Evolutionary conservation across 495 filamentous ascomycete genomes (phyloP), one percentile per base, ranked within the genome.

Genomic region (Trichocladium uniseriatum): DNA sequence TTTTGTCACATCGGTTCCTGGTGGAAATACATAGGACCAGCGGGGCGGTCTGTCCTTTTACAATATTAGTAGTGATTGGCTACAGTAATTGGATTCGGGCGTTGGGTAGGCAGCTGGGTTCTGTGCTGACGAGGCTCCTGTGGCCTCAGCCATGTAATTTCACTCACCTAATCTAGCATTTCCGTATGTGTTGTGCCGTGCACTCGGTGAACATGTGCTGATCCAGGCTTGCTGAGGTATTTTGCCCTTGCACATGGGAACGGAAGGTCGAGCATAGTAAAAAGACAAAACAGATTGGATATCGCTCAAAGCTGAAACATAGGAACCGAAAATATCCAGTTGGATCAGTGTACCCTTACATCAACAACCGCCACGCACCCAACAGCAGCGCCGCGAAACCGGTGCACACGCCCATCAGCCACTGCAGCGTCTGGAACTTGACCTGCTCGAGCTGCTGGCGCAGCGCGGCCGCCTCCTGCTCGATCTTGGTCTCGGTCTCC

Each of bases 381-480:
- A 97, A 74, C 68, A 96, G 77, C 67, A 98, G 67, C 48, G 92
- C 92, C 35, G 91, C 90, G 37, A 94, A 95, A 59, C 77, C 71
- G 0, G 92, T 96, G 60, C 88, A 95, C 48, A 98, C 92, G 65
- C 92, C 92, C 83, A 97, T 94, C 29, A 99, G 72, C 92, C 92
- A 99, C 70, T 97, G 94, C 62, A 99, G 65, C 38, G 94, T 97
- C 57, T 86, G 85, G 66, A 97, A 97, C 72, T 99, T 97, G 52
- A 99, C 92, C 48, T 86, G 87, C 73, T 97, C 94, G 28, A 99
- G 74, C 67, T 91, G 80, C 70, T 96, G 92, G 52, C 87, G 72
- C 56, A 99, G 63, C 18, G 84, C 86, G 19, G 92, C 92, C 35
- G 92, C 89, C 71, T 97, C 92, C 70, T 96, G 92, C 72, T 99